Evolutionary conservation across 2,329 filamentous ascomycete genomes (phyloP), one percentile per base, ranked within the genome.

Genomic region (Myriosclerotinia duriaeana): DNA sequence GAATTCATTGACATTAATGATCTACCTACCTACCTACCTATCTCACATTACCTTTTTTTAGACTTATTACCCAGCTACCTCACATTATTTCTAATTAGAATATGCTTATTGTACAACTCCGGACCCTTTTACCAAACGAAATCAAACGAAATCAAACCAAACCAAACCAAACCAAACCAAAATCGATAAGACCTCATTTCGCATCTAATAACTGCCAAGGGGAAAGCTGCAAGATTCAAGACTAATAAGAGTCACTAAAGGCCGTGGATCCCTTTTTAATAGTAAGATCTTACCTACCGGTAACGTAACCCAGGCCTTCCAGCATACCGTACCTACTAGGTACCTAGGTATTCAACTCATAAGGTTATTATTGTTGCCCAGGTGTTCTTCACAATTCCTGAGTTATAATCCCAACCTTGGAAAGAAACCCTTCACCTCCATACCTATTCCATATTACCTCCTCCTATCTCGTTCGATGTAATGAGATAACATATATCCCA

Each of bases 101-200:
- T 15, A 44, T 42, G 40, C n/a, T 12, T 60, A 38, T 30, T 48
- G 56, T 60, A 60, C 56, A 34, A 60, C 42, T 36, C 30, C 56
- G 42, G 56, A 44, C 5, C 56, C 56, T 60, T 46, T 34, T 48
- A 34, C 30, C 30, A 34, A 50, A 22, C 26, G 26, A 26, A 26
- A 26, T 26, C 26, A 26, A 26, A 26, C 26, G 3, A 26, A 26
- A 2, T n/a, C 46, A 11, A n/a, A 50, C 46, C 3, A 11, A 22
- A n/a, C 2, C 9, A n/a, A n/a, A 6, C 44, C n/a, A 22, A 14
- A 48, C 56, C 56, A 60, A 60, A 38, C 30, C 44, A 60, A 50
- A 60, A 60, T 22, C 46, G 58, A 38, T 40, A 50, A 61, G n/a
- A 50, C 30, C 44, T 61, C 58, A 61, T 61, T 61, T 61, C 58